Percentiles rank a stretch among this genome's conserved stretches.
Evolutionary conservation across 768 basidiomycete species (phyloP).

Genomic region (Hydnum rufescens): DNA sequence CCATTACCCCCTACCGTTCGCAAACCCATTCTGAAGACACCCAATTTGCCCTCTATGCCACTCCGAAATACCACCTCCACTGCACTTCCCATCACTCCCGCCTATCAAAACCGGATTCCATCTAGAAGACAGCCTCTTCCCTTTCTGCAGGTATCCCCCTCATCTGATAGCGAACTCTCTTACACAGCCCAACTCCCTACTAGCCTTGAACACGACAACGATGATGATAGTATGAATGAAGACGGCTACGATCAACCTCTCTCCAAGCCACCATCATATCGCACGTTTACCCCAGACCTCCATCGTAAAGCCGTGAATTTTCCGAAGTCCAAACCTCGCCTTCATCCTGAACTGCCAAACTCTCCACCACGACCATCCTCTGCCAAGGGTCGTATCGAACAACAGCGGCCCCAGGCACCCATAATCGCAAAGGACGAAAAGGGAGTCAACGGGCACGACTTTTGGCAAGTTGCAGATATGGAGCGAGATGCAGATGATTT

Average conservation of each 20-base stretch:
- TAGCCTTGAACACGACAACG: background rate
- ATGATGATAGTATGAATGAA: background rate
- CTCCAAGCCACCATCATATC: background rate
- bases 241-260: background rate
- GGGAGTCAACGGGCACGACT: background rate
- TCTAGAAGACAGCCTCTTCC: background rate
- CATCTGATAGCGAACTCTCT: background rate
- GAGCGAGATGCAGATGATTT: slow-evolving; percentile 52
- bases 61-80: background rate
- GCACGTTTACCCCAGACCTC: background rate
- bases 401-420: background rate
- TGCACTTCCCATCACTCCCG: background rate
- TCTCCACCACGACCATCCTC: background rate
- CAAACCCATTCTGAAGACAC: background rate
- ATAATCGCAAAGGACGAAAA: background rate
- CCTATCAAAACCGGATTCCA: background rate
- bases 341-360: background rate
- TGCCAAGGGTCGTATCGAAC: background rate
- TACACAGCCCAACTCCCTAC: background rate
- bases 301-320: background rate
- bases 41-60: too few relatives aligned
- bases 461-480: slow-evolving; percentile 37
- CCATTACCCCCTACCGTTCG: background rate
- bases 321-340: background rate
- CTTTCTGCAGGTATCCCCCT: background rate